Conservation (phyloP, 805 yeast genomes). For the Yarrowia phangngaensis region DNA sequence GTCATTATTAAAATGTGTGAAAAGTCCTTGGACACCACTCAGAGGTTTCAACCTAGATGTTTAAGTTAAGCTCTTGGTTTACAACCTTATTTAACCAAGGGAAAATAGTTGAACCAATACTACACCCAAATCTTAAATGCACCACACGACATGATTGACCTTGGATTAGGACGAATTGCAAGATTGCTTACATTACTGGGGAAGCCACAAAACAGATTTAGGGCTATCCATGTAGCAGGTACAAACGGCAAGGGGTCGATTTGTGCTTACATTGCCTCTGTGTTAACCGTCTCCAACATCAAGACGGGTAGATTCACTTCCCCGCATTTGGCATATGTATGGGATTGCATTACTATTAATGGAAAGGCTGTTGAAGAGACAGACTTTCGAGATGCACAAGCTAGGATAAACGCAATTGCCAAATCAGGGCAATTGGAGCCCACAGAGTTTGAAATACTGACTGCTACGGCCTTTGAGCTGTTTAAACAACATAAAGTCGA, state of each 20-base stretch:
- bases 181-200: conserved; percentile 52
- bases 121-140: no score
- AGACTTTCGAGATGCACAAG: conserved; percentile 38
- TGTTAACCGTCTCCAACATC: conserved; percentile 49
- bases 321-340: conserved; percentile 71
- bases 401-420: neutral
- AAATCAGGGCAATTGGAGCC: conserved; percentile 41
- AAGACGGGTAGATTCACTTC: conserved; percentile 79
- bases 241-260: conserved; percentile 97
- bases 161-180: conserved; percentile 54
- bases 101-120: no score
- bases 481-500: conserved; percentile 59
- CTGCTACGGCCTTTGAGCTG: conserved; percentile 79
- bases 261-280: conserved; percentile 71
- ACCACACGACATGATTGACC: conserved; percentile 48
- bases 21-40: no score
- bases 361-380: conserved; percentile 53
- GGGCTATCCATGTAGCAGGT: conserved; percentile 88
- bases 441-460: conserved; percentile 81
- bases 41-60: no score
- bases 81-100: no score
- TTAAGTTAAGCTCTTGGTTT: no score
- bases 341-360: conserved; percentile 72
- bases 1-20: no score
- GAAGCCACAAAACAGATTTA: conserved; percentile 61